Percentiles rank a stretch among this genome's conserved stretches.
Conservation (phyloP, 2,329 filamentous ascomycete genomes). For the Fusarium haematococcum region DNA sequence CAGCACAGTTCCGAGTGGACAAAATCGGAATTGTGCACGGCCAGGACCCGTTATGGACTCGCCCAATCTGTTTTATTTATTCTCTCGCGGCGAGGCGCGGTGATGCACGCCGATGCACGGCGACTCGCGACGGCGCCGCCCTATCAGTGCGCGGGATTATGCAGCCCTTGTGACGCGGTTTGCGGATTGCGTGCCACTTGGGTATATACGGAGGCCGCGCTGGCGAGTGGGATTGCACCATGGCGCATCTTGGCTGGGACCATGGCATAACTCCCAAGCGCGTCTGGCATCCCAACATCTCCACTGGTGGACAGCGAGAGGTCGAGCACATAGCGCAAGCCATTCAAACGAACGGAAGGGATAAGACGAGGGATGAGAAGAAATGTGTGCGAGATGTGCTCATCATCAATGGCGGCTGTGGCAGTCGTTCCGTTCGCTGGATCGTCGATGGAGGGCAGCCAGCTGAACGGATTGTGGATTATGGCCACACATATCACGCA, state of each 20-base stretch:
- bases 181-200: conserved; percentile 47
- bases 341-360: conserved; percentile 35
- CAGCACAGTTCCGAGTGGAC: conserved; percentile 43
- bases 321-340: conserved; percentile 20
- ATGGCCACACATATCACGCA: conserved; percentile 32
- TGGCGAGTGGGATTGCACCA: conserved; percentile 39
- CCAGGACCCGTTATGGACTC: conserved; percentile 24
- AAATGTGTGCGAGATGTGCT: conserved; percentile 38
- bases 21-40: conserved; percentile 42
- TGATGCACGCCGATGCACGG: conserved; percentile 35
- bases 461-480: conserved; percentile 13
- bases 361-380: conserved; percentile 34
- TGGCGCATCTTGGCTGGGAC: conserved; percentile 36
- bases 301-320: conserved; percentile 32
- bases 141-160: conserved; percentile 50
- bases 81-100: conserved; percentile 36
- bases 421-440: conserved; percentile 32
- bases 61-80: conserved; percentile 31
- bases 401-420: conserved; percentile 33
- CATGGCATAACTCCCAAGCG: conserved; percentile 42
- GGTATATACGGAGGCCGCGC: conserved; percentile 31
- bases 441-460: conserved; percentile 7
- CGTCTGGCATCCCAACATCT: conserved; percentile 38
- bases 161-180: conserved; percentile 51
- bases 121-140: conserved; percentile 36